Evolutionary conservation across 306 rosid species (phyloP).

Genomic region (Begonia loranthoides): DNA sequence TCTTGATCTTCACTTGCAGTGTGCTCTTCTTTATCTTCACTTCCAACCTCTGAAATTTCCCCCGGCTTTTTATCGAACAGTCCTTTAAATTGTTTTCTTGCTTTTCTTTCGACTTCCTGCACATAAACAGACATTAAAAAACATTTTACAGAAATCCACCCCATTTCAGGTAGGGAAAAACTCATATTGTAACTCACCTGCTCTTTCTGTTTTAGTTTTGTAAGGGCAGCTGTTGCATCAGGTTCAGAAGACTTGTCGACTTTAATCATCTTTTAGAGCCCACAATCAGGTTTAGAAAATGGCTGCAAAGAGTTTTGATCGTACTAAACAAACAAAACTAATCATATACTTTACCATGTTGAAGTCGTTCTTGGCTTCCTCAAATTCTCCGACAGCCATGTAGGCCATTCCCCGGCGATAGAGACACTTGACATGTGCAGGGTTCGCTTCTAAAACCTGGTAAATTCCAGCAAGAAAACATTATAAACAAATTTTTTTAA

Average conservation of each 20-base stretch:
- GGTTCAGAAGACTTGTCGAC: slow-evolving; percentile 63
- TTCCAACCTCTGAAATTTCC: slow-evolving; percentile 55
- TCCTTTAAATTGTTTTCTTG: slow-evolving; percentile 76
- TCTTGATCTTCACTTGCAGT: slow-evolving; percentile 25
- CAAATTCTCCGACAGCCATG: slow-evolving; percentile 73
- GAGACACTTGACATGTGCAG: slow-evolving; percentile 79
- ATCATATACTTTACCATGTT: slow-evolving; percentile 33
- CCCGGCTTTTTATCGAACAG: slow-evolving; percentile 93
- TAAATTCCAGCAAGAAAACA: slow-evolving; percentile 13
- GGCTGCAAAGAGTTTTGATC: not conserved
- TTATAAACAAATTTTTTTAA: not conserved
- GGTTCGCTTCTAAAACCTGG: slow-evolving; percentile 90
- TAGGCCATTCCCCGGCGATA: slow-evolving; percentile 98
- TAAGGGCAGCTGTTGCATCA: slow-evolving; percentile 80
- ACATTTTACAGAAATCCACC: not conserved
- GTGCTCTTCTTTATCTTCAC: slow-evolving; percentile 25
- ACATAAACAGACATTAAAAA: slow-evolving; percentile 14
- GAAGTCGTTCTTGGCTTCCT: slow-evolving; percentile 80
- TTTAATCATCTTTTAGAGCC: slow-evolving; percentile 53
- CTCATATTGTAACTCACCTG: slow-evolving; percentile 33
- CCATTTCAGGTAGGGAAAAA: too few species aligned
- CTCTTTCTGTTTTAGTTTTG: slow-evolving; percentile 61
- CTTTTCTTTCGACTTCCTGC: slow-evolving; percentile 70
- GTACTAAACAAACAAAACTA: not conserved
- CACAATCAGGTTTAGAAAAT: slow-evolving; percentile 12